Conservation (phyloP, 208 protist species). For the Herpetomonas muscarum region DNA sequence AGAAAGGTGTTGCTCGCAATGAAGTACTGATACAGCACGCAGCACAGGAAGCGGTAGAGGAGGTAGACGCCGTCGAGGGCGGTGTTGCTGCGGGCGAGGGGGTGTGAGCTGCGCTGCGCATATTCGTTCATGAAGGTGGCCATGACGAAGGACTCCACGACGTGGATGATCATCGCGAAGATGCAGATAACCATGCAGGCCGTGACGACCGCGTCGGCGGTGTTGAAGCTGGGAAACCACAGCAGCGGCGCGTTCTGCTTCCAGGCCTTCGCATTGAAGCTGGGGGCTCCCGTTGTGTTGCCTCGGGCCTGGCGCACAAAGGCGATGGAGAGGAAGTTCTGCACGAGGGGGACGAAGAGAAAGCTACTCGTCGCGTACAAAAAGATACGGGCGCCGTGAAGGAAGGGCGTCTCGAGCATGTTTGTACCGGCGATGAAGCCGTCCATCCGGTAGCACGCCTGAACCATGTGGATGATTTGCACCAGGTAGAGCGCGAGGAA, state of each 20-base stretch:
- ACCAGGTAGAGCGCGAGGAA: slow-evolving; percentile 4
- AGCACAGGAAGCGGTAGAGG: slow-evolving; percentile 9
- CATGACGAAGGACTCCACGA: not conserved
- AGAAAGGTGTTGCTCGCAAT: slow-evolving; percentile 5
- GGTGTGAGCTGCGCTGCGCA: slow-evolving; percentile 2
- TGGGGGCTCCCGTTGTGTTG: not conserved
- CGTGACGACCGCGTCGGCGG: not conserved
- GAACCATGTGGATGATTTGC: slow-evolving; percentile 1
- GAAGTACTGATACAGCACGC: slow-evolving; percentile 16
- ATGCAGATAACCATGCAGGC: slow-evolving; percentile 7
- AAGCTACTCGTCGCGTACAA: slow-evolving; percentile 5
- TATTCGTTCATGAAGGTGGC: slow-evolving; percentile 3
- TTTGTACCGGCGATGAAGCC: not conserved
- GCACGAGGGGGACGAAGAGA: slow-evolving; percentile 15
- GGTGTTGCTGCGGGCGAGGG: slow-evolving; percentile 7
- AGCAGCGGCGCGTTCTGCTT: not conserved
- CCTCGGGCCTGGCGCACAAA: not conserved
- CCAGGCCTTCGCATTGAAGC: not conserved
- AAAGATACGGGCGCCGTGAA: slow-evolving; percentile 5
- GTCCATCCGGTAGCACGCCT: not conserved
- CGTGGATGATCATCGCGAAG: slow-evolving; percentile 6
- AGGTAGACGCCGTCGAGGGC: slow-evolving; percentile 6
- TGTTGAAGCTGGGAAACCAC: slow-evolving; percentile 5
- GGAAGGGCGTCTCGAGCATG: not conserved
- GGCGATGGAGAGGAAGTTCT: slow-evolving; percentile 14